These are phyloP conservation scores for Curvularia sp. DNA, from an alignment of 2,329 filamentous ascomycete species.

Conservation along the genomic window DNA sequence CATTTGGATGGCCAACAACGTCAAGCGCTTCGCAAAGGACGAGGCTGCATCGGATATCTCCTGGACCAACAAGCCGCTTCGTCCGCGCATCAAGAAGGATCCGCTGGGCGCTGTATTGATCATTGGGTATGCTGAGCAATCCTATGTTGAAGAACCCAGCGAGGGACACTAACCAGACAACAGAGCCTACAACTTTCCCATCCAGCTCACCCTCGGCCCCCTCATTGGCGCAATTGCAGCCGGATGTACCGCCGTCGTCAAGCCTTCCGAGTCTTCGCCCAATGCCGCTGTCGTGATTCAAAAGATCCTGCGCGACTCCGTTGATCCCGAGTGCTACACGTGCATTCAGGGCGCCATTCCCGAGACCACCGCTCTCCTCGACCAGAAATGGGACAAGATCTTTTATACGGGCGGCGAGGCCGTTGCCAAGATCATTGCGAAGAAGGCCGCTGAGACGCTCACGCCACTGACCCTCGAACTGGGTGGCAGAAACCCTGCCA, in stretches of 20 bases:
- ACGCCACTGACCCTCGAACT: conserved; percentile 91
- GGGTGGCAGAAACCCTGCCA: conserved; percentile 89
- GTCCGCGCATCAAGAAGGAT: conserved; percentile 81
- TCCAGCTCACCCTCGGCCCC: conserved; percentile 79
- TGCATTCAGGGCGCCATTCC: conserved; percentile 81
- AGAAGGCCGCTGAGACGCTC: conserved; percentile 61
- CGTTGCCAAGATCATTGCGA: conserved; percentile 69
- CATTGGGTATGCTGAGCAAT: conserved; percentile 57
- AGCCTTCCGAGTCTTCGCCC: conserved; percentile 86
- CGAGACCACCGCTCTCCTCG: conserved; percentile 81
- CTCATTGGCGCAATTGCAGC: conserved; percentile 89
- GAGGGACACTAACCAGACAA: background rate
- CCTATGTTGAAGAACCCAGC: background rate
- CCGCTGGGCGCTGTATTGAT: conserved; percentile 83
- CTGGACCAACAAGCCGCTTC: conserved; percentile 71
- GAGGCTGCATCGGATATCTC: conserved; percentile 75
- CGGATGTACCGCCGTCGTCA: conserved; percentile 87
- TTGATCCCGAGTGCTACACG: conserved; percentile 78
- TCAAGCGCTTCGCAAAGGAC: conserved; percentile 83
- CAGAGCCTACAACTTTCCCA: conserved; percentile 89
- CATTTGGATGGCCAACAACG: conserved; percentile 75
- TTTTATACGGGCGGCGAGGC: conserved; percentile 85
- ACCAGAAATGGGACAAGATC: conserved; percentile 97
- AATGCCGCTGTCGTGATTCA: conserved; percentile 78
- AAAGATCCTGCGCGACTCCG: conserved; percentile 74